Evolutionary conservation across 1,284 basidiomycete species (phyloP).

Genomic region (Cutaneotrichosporon spelunceum): DNA sequence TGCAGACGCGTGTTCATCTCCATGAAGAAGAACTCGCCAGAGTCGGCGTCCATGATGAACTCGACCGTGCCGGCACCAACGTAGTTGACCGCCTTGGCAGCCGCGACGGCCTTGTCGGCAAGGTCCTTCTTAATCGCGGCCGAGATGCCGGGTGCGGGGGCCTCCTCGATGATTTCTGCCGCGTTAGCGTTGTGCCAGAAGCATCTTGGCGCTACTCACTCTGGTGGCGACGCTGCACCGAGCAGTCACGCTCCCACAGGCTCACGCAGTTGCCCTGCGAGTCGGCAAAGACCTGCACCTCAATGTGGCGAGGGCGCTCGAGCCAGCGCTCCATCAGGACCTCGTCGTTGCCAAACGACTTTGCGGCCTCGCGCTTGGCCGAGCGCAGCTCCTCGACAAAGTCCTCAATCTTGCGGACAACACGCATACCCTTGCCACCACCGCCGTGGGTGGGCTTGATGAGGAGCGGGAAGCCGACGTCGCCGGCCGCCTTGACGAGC

Average conservation of each 20-base stretch:
- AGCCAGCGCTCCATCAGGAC: constrained; percentile 86
- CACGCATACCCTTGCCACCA: constrained; percentile 67
- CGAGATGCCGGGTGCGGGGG: constrained; percentile 82
- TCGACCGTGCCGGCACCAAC: constrained; percentile 89
- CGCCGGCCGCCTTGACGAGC: constrained; percentile 52
- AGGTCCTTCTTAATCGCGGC: constrained; percentile 72
- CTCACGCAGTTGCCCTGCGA: constrained; percentile 70
- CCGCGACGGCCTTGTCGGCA: constrained; percentile 81
- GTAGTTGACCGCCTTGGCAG: constrained; percentile 84
- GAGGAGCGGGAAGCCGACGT: constrained; percentile 61
- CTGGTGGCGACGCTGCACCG: constrained; percentile 88
- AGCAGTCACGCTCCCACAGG: constrained; percentile 91
- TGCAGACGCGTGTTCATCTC: constrained; percentile 94
- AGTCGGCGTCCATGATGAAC: constrained; percentile 89
- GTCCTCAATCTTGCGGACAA: constrained; percentile 57
- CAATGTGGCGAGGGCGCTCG: constrained; percentile 75
- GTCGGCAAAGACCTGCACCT: constrained; percentile 88
- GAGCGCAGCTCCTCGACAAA: constrained; percentile 68
- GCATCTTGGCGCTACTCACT: constrained; percentile 48
- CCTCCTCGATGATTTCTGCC: constrained; percentile 57
- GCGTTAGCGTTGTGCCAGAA: background rate
- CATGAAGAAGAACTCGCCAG: constrained; percentile 83
- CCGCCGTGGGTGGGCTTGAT: constrained; percentile 71
- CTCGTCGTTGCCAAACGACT: constrained; percentile 79
- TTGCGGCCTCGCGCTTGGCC: constrained; percentile 80